These are phyloP conservation scores for Trypethelium eluteriae DNA, from an alignment of 495 filamentous ascomycete species.

Conservation along the genomic window DNA sequence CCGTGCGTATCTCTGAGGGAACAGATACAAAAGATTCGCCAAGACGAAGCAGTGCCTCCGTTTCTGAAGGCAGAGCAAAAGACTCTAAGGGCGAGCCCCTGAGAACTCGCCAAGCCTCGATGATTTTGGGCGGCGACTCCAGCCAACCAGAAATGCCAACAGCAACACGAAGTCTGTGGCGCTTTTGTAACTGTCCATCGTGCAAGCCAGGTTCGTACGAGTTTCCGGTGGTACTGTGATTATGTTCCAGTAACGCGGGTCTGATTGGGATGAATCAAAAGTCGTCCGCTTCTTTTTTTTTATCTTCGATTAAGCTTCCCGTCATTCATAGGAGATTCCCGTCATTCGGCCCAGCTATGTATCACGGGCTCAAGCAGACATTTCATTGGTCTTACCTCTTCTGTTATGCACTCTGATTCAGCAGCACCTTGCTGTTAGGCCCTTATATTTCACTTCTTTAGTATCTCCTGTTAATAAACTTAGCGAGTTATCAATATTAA, in stretches of 20 bases:
- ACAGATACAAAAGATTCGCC: slow-evolving; percentile 66
- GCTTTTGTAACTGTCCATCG: slow-evolving; percentile 33
- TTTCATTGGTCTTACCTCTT: no score
- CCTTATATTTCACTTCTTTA: no score
- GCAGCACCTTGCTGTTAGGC: no score
- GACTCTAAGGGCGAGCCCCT: slow-evolving; percentile 57
- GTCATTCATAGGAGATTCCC: no score
- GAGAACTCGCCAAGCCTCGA: slow-evolving; percentile 67
- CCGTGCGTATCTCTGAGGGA: slow-evolving; percentile 69
- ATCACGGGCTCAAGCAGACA: no score
- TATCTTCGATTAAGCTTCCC: slow-evolving; percentile 76
- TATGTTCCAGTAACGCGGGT: background rate
- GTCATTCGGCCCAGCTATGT: no score
- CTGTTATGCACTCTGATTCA: no score
- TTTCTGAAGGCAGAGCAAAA: slow-evolving; percentile 80
- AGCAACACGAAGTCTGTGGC: slow-evolving; percentile 57
- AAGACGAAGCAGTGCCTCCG: slow-evolving; percentile 66
- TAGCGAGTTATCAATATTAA: no score
- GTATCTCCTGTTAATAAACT: no score
- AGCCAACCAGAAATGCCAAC: slow-evolving; percentile 81
- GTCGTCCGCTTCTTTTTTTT: slow-evolving; percentile 77
- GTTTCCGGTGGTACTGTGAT: background rate
- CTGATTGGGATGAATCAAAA: slow-evolving; percentile 75
- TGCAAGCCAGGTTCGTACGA: slow-evolving; percentile 29
- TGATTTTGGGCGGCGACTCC: slow-evolving; percentile 58